Conservation (phyloP, 2,329 filamentous ascomycete genomes). For the Colletotrichum lindemuthianum region DNA sequence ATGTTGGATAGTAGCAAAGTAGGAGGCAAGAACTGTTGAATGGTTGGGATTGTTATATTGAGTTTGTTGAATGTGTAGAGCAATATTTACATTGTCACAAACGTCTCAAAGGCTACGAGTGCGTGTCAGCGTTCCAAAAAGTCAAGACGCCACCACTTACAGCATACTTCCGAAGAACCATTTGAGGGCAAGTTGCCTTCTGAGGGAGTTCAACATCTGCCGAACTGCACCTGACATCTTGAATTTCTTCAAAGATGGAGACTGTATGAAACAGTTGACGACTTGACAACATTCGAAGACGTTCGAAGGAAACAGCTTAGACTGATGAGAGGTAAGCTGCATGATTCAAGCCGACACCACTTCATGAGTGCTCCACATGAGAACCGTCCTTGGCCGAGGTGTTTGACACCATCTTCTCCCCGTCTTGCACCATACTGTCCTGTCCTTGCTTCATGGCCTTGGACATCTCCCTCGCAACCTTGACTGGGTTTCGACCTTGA, state of each 20-base stretch:
- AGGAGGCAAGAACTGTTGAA: fast-evolving
- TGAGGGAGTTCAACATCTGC: no score
- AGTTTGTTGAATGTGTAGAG: no score
- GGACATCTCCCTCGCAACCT: conserved; percentile 27
- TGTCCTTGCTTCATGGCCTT: conserved; percentile 18
- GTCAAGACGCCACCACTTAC: no score
- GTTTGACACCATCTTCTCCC: background rate
- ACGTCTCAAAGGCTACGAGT: no score
- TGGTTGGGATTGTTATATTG: no score
- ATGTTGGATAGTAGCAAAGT: no score
- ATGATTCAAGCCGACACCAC: background rate
- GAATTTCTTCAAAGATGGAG: background rate
- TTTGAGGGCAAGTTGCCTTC: no score
- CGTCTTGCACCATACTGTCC: background rate
- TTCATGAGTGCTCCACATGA: background rate
- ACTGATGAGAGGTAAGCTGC: background rate
- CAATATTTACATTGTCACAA: no score
- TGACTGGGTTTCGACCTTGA: conserved; percentile 35
- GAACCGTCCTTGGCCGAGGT: background rate
- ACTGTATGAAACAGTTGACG: background rate
- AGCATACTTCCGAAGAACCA: no score
- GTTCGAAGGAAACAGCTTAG: background rate
- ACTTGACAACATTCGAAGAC: background rate
- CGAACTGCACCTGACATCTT: no score
- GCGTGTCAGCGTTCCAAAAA: no score